Percentiles rank a stretch among this genome's conserved stretches.
phyloP scores from a whole-genome alignment of 1,284 basidiomycete species.

The Neolentinus lepideus region DNA sequence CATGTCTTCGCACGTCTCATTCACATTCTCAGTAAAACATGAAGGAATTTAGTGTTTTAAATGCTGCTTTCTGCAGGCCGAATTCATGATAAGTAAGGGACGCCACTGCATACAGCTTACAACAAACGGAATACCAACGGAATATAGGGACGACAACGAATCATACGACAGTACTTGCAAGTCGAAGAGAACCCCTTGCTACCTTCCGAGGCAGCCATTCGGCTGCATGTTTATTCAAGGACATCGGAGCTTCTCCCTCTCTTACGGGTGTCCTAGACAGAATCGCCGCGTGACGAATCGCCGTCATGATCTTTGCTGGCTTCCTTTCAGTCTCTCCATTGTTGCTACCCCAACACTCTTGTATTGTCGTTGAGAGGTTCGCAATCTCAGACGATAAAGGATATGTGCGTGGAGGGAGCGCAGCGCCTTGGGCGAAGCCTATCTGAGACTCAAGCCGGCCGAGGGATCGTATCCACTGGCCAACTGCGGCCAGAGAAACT shows the following conservation, averaged over 20 bases:
- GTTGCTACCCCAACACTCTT: conserved; percentile 14
- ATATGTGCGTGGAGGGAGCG: conserved; percentile 26
- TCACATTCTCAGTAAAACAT: too few species aligned
- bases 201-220: conserved; percentile 17
- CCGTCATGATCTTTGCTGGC: conserved; percentile 27
- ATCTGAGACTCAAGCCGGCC: conserved; percentile 34
- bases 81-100: neutral
- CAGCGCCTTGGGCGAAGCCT: conserved; percentile 31
- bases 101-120: neutral
- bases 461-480: conserved; percentile 49
- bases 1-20: too few species aligned
- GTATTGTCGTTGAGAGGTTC: conserved; percentile 20
- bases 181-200: neutral
- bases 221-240: conserved; percentile 23
- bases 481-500: conserved; percentile 50
- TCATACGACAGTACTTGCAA: neutral
- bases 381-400: conserved; percentile 32
- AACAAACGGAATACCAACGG: neutral
- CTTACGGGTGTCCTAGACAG: conserved; percentile 36
- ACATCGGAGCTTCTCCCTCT: conserved; percentile 30
- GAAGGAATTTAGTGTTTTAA: too few species aligned
- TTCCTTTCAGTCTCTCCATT: conserved; percentile 3
- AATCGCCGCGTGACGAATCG: conserved; percentile 39
- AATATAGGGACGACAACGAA: neutral
- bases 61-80: too few species aligned